Conservation (phyloP, 1,284 basidiomycete genomes). For the Sporisorium iseilematis-ciliati region DNA sequence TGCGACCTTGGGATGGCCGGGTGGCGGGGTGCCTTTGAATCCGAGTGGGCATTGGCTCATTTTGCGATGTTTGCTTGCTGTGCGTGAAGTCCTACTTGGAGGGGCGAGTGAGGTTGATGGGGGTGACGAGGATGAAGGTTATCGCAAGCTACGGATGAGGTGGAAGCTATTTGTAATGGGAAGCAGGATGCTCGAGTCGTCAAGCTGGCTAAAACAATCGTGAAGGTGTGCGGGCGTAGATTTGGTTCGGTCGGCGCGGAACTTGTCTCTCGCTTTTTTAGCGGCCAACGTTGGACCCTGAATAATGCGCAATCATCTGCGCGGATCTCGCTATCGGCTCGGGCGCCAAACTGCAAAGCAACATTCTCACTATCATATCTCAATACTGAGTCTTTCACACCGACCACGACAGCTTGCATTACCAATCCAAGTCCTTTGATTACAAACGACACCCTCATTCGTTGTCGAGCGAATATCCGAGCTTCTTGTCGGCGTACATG, state of each 20-base stretch:
- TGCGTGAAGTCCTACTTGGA: background rate
- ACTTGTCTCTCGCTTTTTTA: background rate
- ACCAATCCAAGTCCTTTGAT: background rate
- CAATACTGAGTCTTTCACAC: background rate
- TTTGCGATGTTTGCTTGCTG: background rate
- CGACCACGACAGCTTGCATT: background rate
- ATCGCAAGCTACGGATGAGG: background rate
- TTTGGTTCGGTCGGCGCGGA: background rate
- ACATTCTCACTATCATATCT: background rate
- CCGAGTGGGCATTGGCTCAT: conserved; percentile 51
- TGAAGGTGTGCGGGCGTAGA: conserved; percentile 1
- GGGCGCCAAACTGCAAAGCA: background rate
- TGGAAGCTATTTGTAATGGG: background rate
- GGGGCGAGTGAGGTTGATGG: background rate
- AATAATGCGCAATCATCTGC: background rate
- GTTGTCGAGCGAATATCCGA: conserved; percentile 57
- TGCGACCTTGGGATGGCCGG: conserved; percentile 46
- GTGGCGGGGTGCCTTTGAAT: conserved; percentile 54
- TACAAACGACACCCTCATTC: conserved; percentile 3
- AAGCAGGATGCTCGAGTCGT: background rate
- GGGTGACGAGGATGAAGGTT: background rate
- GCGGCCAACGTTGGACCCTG: conserved; percentile 5
- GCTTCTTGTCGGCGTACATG: conserved; percentile 70
- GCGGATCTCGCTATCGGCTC: background rate
- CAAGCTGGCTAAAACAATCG: too few species aligned